Evolutionary conservation across 768 basidiomycete species (phyloP), one percentile per base, ranked within the genome.

Genomic region (Serendipita sp.): DNA sequence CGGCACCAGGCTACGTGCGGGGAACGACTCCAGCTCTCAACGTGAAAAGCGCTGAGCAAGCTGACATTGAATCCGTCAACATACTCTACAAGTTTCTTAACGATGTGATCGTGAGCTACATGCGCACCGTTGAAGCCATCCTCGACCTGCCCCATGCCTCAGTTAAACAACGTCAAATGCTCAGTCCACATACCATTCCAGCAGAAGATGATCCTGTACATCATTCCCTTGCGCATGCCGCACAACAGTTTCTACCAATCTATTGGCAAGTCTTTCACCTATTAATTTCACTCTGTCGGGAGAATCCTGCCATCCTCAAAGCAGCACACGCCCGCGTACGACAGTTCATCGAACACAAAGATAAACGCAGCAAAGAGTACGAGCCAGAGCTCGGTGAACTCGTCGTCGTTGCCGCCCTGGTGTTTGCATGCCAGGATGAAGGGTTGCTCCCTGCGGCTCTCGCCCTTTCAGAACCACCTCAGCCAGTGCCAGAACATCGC

Each of bases 241-340:
- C 55, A 11, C 27, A 60, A 37, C 23, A 27, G n/a, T 60, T 60
- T 18, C 29, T 60, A 10, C 29, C 55, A 23, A 34, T 37, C 18
- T 60, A 60, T 37, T 60, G 55, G 55, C 55, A 60, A n/a, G n/a
- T 60, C 10, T 29, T 60, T n/a, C 55, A 60, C 3, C 55, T 60
- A 10, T 34, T 60, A 10, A 27, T 60, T 34, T 60, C 27, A 4
- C 55, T 60, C n/a, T 60, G 55, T 34, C 55, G 55, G 10, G 55
- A 60, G 10, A 60, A 60, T 36, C 55, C 55, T 1, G 55, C 55
- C 5, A 31, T 60, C 29, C 55, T 60, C 55, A 27, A 36, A 37
- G 27, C 55, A 34, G 36, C 36, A 8, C 29, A 60, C 34, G 33
- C 29, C 10, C 55, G 55, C 18, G 55, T 60, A 10, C 55, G 55